A percentile compares a stretch with the other conserved stretches of the same genome.
phyloP scores from a whole-genome alignment of 257 asterid genomes.

The Plectranthus barbatus region DNA sequence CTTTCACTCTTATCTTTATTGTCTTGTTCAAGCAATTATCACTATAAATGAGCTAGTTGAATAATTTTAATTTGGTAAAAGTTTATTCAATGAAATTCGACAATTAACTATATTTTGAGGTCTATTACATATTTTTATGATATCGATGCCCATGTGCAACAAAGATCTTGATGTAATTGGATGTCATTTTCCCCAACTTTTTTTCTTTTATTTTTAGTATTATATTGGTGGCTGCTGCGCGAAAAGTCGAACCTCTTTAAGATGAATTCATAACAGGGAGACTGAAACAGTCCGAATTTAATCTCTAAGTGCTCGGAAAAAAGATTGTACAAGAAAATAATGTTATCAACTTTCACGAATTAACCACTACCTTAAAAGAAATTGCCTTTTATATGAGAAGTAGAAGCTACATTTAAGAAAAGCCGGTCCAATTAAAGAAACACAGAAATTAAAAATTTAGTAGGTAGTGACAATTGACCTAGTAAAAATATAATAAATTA shows the following conservation, averaged over 20 bases:
- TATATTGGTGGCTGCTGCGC: neutral
- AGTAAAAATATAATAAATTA: neutral
- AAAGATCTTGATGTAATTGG: constrained; percentile 14
- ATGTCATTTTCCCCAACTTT: constrained; percentile 12
- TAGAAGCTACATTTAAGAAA: neutral
- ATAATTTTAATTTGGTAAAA: too few species aligned
- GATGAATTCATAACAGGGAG: neutral
- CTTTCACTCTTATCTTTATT: too few species aligned
- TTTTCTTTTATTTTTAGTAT: neutral
- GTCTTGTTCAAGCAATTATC: too few species aligned
- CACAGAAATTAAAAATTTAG: too few species aligned
- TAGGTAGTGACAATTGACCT: neutral
- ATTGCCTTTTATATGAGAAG: neutral
- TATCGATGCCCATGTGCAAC: neutral
- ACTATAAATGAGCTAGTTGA: too few species aligned
- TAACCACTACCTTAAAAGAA: neutral
- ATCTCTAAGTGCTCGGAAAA: neutral
- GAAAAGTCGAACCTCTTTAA: neutral
- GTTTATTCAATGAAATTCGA: too few species aligned
- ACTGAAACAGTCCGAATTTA: neutral
- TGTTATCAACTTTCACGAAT: neutral
- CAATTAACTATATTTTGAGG: too few species aligned
- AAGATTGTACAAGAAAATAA: neutral
- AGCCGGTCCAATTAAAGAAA: neutral
- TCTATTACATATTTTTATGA: too few species aligned